Evolutionary conservation across 495 filamentous ascomycete genomes (phyloP), one percentile per base, ranked within the genome.

Genomic region (Paragyromitra xinjiangensis): DNA sequence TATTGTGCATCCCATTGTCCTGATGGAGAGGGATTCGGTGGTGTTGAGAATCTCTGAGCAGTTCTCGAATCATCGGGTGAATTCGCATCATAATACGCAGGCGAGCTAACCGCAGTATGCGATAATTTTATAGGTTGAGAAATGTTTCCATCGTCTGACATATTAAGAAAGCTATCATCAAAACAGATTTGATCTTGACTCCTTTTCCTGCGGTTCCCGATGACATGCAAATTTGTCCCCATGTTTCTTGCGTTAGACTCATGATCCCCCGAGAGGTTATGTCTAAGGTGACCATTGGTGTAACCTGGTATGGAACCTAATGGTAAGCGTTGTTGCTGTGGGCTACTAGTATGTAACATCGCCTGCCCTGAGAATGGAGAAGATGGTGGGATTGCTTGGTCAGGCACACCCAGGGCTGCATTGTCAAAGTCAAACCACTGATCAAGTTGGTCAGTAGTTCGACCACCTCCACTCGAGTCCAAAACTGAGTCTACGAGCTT

Each of bases 371-470:
- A 12, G 64, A 77, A 77, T 42, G 74, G 69, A 48, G 73, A 76
- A n/a, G 68, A 37, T 51, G 69, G 53, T 29, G 48, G 40, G 50
- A 42, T 56, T 19, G 19, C 22, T 22, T 73, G 68, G 16, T 64
- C 61, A 24, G 74, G 51, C 55, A 77, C 74, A 50, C 58, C 34
- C 5, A 77, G 61, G 12, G 74, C 74, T 65, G 74, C 74, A 65
- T 77, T 73, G 1, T 77, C 74, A 65, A 77, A 77, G 29, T 77
- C 69, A 19, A 77, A 77, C 56, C 70, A 77, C 29, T 77, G 69
- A 40, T 77, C 74, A 42, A 77, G 69, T 66, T 73, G 74, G 16
- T 77, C 74, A 51, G 69, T 50, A 64, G 39, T 50, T 58, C 74
- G 74, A 53, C 62, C 48, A 56, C 48, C 69, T 7, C 69, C 74